Base-by-base conservation (phyloP, 331 rosid species). In the Pyracantha coccinea region DNA sequence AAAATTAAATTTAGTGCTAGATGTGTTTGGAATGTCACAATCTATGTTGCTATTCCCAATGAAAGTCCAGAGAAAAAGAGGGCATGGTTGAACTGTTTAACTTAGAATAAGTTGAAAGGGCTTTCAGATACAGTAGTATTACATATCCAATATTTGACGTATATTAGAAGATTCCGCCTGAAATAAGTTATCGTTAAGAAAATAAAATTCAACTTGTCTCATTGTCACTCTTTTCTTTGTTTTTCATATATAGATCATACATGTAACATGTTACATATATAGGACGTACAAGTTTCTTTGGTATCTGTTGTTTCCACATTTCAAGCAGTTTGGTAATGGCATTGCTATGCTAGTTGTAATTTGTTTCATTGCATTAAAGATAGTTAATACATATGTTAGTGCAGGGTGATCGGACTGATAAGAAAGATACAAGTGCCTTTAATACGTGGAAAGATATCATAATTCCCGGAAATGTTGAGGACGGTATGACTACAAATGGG, bases 371-470 rank as follows among this genome's bases (percentile, higher is more conserved):
- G 15, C 69, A 23, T 58, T 6, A 71, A 53, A 58, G 57, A 63
- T 64, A 19, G 24, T 65, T 13, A 35, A 25, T 76, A 83, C 60
- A 33, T 73, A 75, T 77, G 78, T 68, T 71, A 75, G 82, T 80
- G 81, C 79, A 95, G 97, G 99, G 97, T 65, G 97, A 92, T 79
- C 93, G 97, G 54, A 95, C 97, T 47, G 97, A 95, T 85, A 95
- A 90, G 86, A 92, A 93, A 89, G 93, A 85, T 69, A 86, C 85
- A 24, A 95, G 89, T 83, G 93, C 97, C 71, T 95, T 92, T 74
- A 90, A 92, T 89, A 89, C 99, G 1, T 95, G 97, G 97, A 95
- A 95, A 88, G 97, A 95, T 85, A 89, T 95, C 72, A 90, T 95
- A 79, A 86, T 95, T 80, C 99, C 99, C n/a, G 97, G 99, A 47